Evolutionary conservation across 495 filamentous ascomycete species (phyloP).

Genomic region (Aspergillus diversus): DNA sequence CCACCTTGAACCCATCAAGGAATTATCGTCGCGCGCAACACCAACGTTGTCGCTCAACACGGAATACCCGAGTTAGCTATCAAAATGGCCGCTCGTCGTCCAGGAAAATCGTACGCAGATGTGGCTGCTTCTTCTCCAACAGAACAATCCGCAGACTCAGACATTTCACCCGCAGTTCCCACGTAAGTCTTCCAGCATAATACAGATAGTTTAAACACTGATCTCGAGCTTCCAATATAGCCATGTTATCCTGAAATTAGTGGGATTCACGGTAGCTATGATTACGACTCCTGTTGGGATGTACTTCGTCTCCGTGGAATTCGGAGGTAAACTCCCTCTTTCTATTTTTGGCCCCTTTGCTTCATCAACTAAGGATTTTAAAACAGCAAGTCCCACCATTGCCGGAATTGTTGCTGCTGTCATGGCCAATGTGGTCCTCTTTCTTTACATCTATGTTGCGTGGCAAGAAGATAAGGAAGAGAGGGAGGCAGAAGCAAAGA

Average conservation of each 20-base stretch:
- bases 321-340: conserved; percentile 61
- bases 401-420: conserved; percentile 84
- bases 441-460: conserved; percentile 89
- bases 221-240: conserved; percentile 45
- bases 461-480: conserved; percentile 85
- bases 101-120: conserved; percentile 41
- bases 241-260: conserved; percentile 83
- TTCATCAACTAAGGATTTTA: background rate
- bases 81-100: conserved; percentile 42
- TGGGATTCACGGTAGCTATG: conserved; percentile 92
- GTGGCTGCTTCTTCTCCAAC: conserved; percentile 31
- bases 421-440: conserved; percentile 86
- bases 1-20: background rate
- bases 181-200: conserved; percentile 54
- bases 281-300: conserved; percentile 78
- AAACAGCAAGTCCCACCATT: conserved; percentile 81
- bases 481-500: conserved; percentile 56
- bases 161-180: conserved; percentile 70
- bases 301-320: conserved; percentile 84
- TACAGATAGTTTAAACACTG: background rate
- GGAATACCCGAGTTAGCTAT: background rate
- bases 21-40: background rate
- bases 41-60: conserved; percentile 1
- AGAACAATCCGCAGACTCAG: conserved; percentile 34
- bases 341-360: background rate